A percentile compares a stretch with the other conserved stretches of the same genome.
These are phyloP conservation scores for Cicer judaicum DNA, from an alignment of 306 rosid species.

Conservation along the genomic window DNA sequence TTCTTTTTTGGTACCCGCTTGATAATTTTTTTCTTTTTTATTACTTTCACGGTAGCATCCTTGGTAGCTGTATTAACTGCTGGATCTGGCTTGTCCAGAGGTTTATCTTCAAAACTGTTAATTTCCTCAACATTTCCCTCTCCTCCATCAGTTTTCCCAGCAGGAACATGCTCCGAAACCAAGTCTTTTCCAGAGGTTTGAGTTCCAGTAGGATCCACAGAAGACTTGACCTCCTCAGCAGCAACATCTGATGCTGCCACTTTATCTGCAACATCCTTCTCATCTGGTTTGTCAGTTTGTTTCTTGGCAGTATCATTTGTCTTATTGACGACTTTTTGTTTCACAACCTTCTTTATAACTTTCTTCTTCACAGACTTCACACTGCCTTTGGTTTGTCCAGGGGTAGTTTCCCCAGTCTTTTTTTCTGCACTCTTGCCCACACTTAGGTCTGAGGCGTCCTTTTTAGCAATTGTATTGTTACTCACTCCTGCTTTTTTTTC, in stretches of 20 bases:
- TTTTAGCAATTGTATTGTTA: conserved; percentile 50
- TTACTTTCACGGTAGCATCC: conserved; percentile 59
- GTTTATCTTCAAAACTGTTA: conserved; percentile 55
- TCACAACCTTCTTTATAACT: conserved; percentile 79
- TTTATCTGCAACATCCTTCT: conserved; percentile 56
- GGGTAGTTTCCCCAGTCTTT: conserved; percentile 53
- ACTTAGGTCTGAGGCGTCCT: conserved; percentile 50
- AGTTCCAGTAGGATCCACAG: conserved; percentile 53
- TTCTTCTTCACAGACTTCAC: conserved; percentile 81
- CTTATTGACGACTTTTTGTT: conserved; percentile 71
- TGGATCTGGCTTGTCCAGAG: conserved; percentile 58
- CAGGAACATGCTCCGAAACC: conserved; percentile 48
- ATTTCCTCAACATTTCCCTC: conserved; percentile 54
- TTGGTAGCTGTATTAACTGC: conserved; percentile 46
- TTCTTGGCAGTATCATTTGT: conserved; percentile 54
- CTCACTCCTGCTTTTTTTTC: conserved; percentile 55
- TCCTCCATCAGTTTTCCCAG: conserved; percentile 51
- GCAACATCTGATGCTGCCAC: conserved; percentile 50
- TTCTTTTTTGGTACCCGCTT: conserved; percentile 85
- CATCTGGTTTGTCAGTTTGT: conserved; percentile 52
- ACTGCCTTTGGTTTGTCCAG: conserved; percentile 55
- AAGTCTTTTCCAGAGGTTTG: conserved; percentile 51
- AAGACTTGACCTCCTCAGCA: conserved; percentile 52
- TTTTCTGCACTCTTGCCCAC: conserved; percentile 56
- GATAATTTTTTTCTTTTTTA: conserved; percentile 80